phyloP scores from a whole-genome alignment of 768 basidiomycete genomes.

The Auricularia sp. region DNA sequence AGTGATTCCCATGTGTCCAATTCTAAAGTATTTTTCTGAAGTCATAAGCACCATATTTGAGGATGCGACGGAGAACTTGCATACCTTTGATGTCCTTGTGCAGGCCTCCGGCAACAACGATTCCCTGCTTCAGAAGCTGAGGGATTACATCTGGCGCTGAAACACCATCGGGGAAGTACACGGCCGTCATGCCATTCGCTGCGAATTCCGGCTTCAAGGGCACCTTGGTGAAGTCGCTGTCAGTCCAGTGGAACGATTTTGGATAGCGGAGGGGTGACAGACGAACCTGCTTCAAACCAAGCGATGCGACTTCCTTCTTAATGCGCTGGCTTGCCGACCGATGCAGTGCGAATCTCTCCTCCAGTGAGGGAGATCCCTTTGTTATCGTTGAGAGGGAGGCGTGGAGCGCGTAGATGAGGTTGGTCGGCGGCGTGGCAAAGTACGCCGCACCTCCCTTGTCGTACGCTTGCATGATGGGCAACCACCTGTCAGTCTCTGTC shows the following conservation, averaged over 20 bases:
- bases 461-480: slow-evolving; percentile 91
- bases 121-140: slow-evolving; percentile 53
- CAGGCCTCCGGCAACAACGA: slow-evolving; percentile 83
- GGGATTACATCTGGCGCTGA: slow-evolving; percentile 67
- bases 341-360: slow-evolving; percentile 72
- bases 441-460: slow-evolving; percentile 73
- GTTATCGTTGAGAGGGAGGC: slow-evolving; percentile 71
- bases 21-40: slow-evolving; percentile 80
- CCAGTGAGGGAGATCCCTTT: slow-evolving; percentile 48
- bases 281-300: slow-evolving; percentile 58
- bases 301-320: slow-evolving; percentile 49
- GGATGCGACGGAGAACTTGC: slow-evolving; percentile 8
- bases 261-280: not conserved
- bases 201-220: slow-evolving; percentile 49
- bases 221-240: slow-evolving; percentile 25
- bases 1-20: slow-evolving; percentile 91
- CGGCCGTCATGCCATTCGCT: slow-evolving; percentile 94
- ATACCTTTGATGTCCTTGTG: slow-evolving; percentile 75
- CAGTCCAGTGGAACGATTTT: not conserved
- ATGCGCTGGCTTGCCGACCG: slow-evolving; percentile 54
- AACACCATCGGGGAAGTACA: slow-evolving; percentile 81
- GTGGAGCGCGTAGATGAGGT: slow-evolving; percentile 86
- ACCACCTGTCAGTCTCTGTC: slow-evolving; percentile 45
- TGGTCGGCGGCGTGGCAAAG: slow-evolving; percentile 93
- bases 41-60: not conserved